phyloP scores from a whole-genome alignment of 1,284 basidiomycete genomes.

The Sporisorium graminicola region DNA sequence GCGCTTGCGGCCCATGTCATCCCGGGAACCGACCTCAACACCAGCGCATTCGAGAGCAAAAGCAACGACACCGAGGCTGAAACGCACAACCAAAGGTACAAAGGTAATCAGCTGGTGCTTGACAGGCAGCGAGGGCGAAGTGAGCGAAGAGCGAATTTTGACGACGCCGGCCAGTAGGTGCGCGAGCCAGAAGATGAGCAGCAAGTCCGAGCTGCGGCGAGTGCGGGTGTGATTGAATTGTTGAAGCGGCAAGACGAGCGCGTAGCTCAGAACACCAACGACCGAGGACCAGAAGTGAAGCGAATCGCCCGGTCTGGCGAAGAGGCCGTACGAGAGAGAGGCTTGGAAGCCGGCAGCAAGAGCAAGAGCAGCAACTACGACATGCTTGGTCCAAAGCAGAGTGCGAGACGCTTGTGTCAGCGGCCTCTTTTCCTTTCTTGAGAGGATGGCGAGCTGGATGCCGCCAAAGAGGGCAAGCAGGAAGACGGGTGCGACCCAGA shows the following conservation, averaged over 20 bases:
- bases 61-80: constrained; percentile 46
- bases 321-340: constrained; percentile 66
- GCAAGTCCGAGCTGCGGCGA: constrained; percentile 79
- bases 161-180: constrained; percentile 75
- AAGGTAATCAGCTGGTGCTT: constrained; percentile 47
- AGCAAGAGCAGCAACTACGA: constrained; percentile 76
- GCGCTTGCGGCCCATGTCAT: constrained; percentile 15
- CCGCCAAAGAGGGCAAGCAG: constrained; percentile 54
- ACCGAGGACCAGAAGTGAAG: constrained; percentile 47
- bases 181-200: constrained; percentile 86
- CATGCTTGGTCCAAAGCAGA: constrained; percentile 58
- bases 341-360: constrained; percentile 73
- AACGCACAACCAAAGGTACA: constrained; percentile 55
- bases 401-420: constrained; percentile 47
- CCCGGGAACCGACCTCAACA: constrained; percentile 51
- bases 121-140: constrained; percentile 45
- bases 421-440: constrained; percentile 19
- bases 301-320: constrained; percentile 39
- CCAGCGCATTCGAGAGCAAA: constrained; percentile 61
- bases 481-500: constrained; percentile 57
- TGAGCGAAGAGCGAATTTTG: constrained; percentile 72
- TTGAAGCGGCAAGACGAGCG: constrained; percentile 64
- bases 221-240: constrained; percentile 81
- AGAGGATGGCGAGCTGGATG: constrained; percentile 31
- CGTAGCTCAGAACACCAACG: constrained; percentile 43